Base-by-base conservation (phyloP, 306 rosid species). In the Cicer yamashitae region DNA sequence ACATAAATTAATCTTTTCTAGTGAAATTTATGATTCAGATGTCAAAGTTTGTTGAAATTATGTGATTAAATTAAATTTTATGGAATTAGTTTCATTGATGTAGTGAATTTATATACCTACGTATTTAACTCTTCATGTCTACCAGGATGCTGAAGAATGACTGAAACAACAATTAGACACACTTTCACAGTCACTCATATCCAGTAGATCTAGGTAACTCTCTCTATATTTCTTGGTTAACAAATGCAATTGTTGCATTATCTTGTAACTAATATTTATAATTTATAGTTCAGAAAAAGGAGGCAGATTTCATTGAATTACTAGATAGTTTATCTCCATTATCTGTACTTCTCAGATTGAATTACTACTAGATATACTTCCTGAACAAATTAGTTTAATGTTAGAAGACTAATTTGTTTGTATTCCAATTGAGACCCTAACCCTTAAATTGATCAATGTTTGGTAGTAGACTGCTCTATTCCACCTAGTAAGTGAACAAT, bases 71-170 rank as follows among this genome's bases (percentile, higher is more conserved):
- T 25, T 25, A 25, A 25, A 25, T 43, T 59, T 66, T 37, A 30
- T 82, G 77, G 54, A 82, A 65, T 70, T 34, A 63, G 47, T 41
- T 48, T 34, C 52, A 38, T 18, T 22, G 59, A 60, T 73, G 56
- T 44, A 3, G 18, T 76, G 51, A 34, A 63, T 51, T 78, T 59
- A 59, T 81, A 25, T 66, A 14, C 34, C 57, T 71, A 71, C 67
- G 25, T 9, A 38, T 20, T 68, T 81, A 47, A 60, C 64, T 73
- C 69, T 54, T 76, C 41, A 41, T 82, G 64, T 67, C 56, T 68
- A 12, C 80, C 84, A 93, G 98, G 97, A 93, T 75, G 97, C 97
- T 83, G 97, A 93, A 91, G 98, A 93, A 83, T 93, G 98, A 86
- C 91, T 97, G 98, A 89, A 97, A 14, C 98, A 93, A 80, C 89